phyloP scores from a whole-genome alignment of 208 protist species.

The Balamuthia mandrillaris region DNA sequence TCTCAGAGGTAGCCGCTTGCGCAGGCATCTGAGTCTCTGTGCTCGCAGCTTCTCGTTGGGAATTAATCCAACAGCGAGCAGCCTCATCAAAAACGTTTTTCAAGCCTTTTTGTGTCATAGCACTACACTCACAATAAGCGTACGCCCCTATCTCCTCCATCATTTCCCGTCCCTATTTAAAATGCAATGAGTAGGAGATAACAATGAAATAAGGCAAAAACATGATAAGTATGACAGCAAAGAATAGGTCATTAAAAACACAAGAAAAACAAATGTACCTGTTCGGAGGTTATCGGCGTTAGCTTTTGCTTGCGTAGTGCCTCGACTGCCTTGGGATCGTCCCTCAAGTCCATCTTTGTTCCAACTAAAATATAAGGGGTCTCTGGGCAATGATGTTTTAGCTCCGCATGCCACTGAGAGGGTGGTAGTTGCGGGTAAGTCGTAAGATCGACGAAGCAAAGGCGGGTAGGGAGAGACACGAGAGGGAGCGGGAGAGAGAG shows the following conservation, averaged over 20 bases:
- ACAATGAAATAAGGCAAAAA: background rate
- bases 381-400: background rate
- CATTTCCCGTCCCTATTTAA: background rate
- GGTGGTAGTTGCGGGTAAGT: background rate
- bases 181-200: background rate
- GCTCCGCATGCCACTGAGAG: background rate
- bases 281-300: background rate
- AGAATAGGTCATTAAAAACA: background rate
- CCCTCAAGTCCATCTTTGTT: conserved; percentile 4
- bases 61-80: too few species aligned
- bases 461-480: background rate
- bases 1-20: too few species aligned
- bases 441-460: background rate
- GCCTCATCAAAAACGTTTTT: too few species aligned
- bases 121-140: background rate
- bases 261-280: background rate
- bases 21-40: too few species aligned
- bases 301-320: conserved; percentile 35
- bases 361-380: conserved; percentile 27
- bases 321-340: background rate
- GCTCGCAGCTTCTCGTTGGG: too few species aligned
- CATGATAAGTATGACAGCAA: too few species aligned
- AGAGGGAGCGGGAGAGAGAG: background rate
- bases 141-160: background rate
- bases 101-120: background rate